Evolutionary conservation across 1,139 yeast species (phyloP).

Genomic region (Saccharomycopsis crataegensis): DNA sequence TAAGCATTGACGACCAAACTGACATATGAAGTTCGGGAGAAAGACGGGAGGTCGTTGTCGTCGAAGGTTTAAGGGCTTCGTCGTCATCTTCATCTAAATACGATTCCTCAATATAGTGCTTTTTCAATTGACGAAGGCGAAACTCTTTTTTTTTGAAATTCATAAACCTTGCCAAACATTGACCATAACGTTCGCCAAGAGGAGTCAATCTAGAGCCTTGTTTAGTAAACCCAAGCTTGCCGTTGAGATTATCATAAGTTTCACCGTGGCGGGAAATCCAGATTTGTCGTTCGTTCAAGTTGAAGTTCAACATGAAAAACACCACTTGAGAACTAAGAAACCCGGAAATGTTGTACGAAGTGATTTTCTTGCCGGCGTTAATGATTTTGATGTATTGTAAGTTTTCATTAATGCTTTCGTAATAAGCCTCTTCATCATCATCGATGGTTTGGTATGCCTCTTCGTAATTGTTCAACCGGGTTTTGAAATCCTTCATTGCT

Average conservation of each 20-base stretch:
- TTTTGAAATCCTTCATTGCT: slow-evolving; percentile 77
- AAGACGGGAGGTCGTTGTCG: not conserved
- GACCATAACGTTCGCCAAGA: slow-evolving; percentile 69
- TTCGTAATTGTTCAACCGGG: slow-evolving; percentile 76
- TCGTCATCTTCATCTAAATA: slow-evolving; percentile 20
- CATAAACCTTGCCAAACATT: slow-evolving; percentile 68
- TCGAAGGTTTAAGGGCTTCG: slow-evolving; percentile 4
- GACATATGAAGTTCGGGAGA: slow-evolving; percentile 42
- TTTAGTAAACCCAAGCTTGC: slow-evolving; percentile 56
- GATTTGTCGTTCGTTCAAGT: slow-evolving; percentile 82
- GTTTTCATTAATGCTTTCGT: slow-evolving; percentile 36
- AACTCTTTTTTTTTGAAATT: slow-evolving; percentile 65
- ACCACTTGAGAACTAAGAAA: slow-evolving; percentile 91
- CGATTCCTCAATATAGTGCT: slow-evolving; percentile 21
- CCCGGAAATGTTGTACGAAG: slow-evolving; percentile 86
- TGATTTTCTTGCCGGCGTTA: slow-evolving; percentile 90
- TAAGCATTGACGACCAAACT: slow-evolving; percentile 89
- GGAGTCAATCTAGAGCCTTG: slow-evolving; percentile 80
- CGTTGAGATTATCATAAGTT: slow-evolving; percentile 72
- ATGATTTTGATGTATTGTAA: slow-evolving; percentile 92
- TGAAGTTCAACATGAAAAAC: slow-evolving; percentile 83
- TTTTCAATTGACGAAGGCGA: slow-evolving; percentile 52
- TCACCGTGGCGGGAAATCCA: slow-evolving; percentile 97
- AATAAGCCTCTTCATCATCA: slow-evolving; percentile 55
- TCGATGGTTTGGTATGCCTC: slow-evolving; percentile 87